Conservation (phyloP, 129 eudicot genomes). For the Artemisia tridentata region DNA sequence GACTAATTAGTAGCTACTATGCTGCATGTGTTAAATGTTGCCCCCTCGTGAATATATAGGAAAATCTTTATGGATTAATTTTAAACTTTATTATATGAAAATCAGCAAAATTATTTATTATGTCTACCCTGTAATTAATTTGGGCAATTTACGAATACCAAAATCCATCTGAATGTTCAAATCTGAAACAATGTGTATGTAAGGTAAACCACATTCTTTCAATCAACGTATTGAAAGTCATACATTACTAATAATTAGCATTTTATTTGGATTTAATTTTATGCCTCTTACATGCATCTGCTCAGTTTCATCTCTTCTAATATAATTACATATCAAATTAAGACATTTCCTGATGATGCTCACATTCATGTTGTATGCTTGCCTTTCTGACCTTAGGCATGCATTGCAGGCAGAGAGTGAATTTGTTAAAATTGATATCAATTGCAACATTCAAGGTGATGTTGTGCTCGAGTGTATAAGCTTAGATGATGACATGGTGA, state of each 20-base stretch:
- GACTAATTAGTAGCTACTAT: no score
- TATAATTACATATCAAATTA: not conserved
- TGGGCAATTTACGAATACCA: not conserved
- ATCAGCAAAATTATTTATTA: not conserved
- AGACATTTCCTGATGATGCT: not conserved
- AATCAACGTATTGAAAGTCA: not conserved
- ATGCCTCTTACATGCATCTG: not conserved
- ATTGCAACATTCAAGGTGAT: conserved; percentile 90
- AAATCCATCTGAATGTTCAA: not conserved
- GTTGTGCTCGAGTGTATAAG: conserved; percentile 84
- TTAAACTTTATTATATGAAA: not conserved
- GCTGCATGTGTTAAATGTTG: not conserved
- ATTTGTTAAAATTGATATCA: conserved; percentile 78
- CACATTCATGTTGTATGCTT: conserved; percentile 4
- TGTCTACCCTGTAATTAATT: not conserved
- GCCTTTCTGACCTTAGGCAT: not conserved
- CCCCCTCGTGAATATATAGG: no score
- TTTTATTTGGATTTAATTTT: not conserved
- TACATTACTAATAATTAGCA: not conserved
- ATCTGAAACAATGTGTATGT: not conserved
- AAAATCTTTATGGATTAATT: not conserved
- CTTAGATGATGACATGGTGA: conserved; percentile 70
- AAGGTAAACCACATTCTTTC: not conserved
- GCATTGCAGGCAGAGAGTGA: conserved; percentile 73
- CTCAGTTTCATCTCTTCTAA: not conserved